These are phyloP conservation scores for Cytidiella melzeri DNA, from an alignment of 768 basidiomycete species.

Conservation along the genomic window DNA sequence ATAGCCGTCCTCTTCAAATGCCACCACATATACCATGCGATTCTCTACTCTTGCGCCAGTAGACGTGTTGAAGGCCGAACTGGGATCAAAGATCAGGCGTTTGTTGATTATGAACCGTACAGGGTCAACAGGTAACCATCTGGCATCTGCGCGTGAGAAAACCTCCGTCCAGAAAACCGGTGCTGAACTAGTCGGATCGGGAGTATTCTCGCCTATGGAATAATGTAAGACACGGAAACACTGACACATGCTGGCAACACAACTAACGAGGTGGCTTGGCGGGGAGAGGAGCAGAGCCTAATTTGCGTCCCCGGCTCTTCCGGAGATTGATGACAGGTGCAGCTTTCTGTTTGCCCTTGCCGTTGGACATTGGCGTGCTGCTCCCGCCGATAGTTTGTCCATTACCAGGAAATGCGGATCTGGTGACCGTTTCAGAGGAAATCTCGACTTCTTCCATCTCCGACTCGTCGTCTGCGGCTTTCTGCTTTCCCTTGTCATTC, in stretches of 20 bases:
- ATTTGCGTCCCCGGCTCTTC: conserved; percentile 43
- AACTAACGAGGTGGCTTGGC: conserved; percentile 10
- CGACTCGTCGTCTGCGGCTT: conserved; percentile 29
- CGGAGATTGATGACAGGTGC: conserved; percentile 53
- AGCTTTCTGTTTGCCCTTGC: conserved; percentile 48
- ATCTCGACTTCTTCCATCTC: conserved; percentile 34
- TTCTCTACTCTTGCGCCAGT: conserved; percentile 48
- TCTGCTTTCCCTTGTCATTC: conserved; percentile 35
- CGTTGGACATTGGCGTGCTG: conserved; percentile 23
- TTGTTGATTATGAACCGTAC: conserved; percentile 77
- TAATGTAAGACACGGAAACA: neutral
- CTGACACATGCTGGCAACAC: too few relatives aligned
- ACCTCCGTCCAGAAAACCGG: conserved; percentile 98
- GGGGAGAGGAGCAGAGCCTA: conserved; percentile 23
- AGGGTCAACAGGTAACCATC: conserved; percentile 93
- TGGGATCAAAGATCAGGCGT: conserved; percentile 74
- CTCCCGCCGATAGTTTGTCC: conserved; percentile 36
- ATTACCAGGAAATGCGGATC: conserved; percentile 28
- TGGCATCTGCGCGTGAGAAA: conserved; percentile 84
- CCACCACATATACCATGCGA: conserved; percentile 88
- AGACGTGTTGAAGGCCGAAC: conserved; percentile 25
- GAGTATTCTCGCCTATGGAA: conserved; percentile 18
- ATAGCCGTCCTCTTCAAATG: conserved; percentile 91
- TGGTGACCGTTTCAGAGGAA: conserved; percentile 9
- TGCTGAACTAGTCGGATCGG: conserved; percentile 58